phyloP scores from a whole-genome alignment of 441 rosid genomes.

The Syzygium malaccense region DNA sequence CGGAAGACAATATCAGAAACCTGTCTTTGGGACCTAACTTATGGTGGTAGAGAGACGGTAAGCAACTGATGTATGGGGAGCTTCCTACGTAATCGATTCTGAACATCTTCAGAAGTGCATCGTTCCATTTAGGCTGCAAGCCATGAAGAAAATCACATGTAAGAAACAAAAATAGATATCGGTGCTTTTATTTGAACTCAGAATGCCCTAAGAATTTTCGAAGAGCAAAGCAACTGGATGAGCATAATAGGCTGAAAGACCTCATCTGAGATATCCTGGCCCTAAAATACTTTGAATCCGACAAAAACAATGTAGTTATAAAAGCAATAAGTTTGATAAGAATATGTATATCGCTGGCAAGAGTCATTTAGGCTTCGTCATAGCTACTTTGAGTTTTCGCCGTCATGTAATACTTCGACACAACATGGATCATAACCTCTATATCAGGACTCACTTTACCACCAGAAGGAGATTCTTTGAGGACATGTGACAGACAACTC shows the following conservation, averaged over 20 bases:
- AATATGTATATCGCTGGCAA: background rate
- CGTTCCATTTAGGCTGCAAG: conserved; percentile 87
- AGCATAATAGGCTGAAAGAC: background rate
- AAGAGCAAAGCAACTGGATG: background rate
- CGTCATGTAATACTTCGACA: background rate
- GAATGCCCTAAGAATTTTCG: background rate
- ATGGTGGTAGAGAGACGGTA: conserved; percentile 78
- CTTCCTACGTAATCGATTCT: conserved; percentile 79
- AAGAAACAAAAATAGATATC: background rate
- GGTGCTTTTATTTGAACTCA: background rate
- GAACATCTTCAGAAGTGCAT: conserved; percentile 85
- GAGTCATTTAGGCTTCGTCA: background rate
- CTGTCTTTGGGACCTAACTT: conserved; percentile 67
- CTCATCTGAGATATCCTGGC: background rate
- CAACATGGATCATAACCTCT: background rate
- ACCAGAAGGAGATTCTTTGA: background rate
- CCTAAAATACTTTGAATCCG: background rate
- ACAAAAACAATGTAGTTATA: background rate
- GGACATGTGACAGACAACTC: background rate
- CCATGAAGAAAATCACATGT: background rate
- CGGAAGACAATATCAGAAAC: conserved; percentile 76
- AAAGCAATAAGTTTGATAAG: background rate
- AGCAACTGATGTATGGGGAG: conserved; percentile 70
- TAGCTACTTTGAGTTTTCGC: background rate
- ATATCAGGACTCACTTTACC: background rate